Base-by-base conservation (phyloP, 768 basidiomycete species). In the Pleurotus cornucopiae region DNA sequence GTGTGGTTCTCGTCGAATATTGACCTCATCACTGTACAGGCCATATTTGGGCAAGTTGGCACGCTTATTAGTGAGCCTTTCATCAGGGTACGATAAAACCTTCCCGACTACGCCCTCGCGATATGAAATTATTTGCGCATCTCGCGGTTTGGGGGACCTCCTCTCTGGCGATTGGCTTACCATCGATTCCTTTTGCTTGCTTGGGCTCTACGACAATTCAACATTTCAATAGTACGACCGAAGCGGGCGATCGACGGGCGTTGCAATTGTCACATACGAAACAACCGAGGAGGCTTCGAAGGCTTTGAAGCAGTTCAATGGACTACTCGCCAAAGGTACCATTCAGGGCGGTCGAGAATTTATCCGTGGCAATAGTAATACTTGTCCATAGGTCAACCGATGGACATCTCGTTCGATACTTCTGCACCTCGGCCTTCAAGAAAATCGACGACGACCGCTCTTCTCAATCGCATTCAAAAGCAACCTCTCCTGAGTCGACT, bases 21-120 rank as follows among this genome's bases (percentile, higher is more conserved):
- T 40, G 26, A 16, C 23, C 43, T 26, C 14, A 16, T 46, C 38
- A 25, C 49, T 58, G 59, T 44, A 3, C 63, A 95, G 92, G 79
- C 82, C 72, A 92, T 95, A 63, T 96, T 95, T 80, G 89, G 91
- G 66, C 85, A 89, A 69, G 86, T 91, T 72, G 93, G 93, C 77
- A 91, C 90, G 76, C 84, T 96, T 72, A 81, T 91, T 67, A 86
- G 91, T 73, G 91, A 94, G 80, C 93, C 93, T 75, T 75, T 84
- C 71, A 93, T 96, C 73, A 91, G 89, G 88, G 93, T 96, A 94
- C 88, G 94, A 80, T 79, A 72, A 75, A 78, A 81, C 81, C 75
- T 69, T 52, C 70, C 68, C 68, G 65, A 68, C 77, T 73, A 69
- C 78, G 72, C 81, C 79, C 81, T 80, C 83, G 70, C 84, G 75